A percentile compares a stretch with the other conserved stretches of the same genome.
phyloP scores from a whole-genome alignment of 768 basidiomycete species.

The Exsudoporus frostii region DNA sequence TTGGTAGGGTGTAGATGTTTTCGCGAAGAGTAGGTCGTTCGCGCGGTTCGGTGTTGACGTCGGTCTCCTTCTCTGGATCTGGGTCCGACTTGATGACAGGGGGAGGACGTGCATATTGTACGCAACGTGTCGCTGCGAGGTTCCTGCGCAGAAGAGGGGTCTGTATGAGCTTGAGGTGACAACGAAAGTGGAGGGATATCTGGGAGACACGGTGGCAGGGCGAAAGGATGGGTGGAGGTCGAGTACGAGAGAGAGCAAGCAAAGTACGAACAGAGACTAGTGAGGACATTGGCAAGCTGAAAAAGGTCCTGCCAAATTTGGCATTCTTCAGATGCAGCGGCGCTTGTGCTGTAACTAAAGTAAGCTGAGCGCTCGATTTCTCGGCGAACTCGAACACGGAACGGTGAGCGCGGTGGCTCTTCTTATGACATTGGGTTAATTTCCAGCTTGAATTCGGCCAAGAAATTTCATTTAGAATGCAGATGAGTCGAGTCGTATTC shows the following conservation, averaged over 20 bases:
- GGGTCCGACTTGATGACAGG: conserved; percentile 1
- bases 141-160: conserved; percentile 1
- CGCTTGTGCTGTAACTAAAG: neutral
- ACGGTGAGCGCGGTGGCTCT: neutral
- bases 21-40: conserved; percentile 51
- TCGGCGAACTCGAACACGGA: neutral
- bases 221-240: neutral
- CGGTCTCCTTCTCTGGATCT: conserved; percentile 2
- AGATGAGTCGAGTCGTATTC: neutral
- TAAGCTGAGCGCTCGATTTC: too few species aligned
- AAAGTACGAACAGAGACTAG: neutral
- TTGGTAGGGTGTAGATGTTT: conserved; percentile 94
- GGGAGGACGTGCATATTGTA: conserved; percentile 13
- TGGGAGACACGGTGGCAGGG: neutral
- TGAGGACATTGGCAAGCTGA: conserved; percentile 12
- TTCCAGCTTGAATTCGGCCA: neutral
- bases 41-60: conserved; percentile 1
- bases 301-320: conserved; percentile 5
- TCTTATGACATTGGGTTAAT: neutral
- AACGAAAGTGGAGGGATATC: neutral
- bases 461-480: neutral
- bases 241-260: conserved; percentile 8
- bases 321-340: neutral
- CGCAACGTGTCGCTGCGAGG: conserved; percentile 11
- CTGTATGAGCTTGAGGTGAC: neutral